Evolutionary conservation across 345 rosid genomes (phyloP), one percentile per base, ranked within the genome.

Genomic region (Arabis hirsuta): DNA sequence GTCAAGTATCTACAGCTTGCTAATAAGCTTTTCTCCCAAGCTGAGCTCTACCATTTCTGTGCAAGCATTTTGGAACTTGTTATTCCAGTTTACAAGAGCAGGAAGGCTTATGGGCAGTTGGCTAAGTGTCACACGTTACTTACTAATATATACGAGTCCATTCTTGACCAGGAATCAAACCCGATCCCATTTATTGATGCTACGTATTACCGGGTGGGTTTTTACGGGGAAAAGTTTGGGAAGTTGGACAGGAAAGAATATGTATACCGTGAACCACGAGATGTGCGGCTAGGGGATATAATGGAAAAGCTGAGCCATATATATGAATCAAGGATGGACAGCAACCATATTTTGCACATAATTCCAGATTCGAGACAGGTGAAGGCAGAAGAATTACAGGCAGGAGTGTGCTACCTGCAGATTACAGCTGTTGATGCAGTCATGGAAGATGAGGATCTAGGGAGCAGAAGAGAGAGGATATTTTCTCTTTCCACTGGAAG

Each of bases 371-470:
- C 98, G 6, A 82, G 97, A 73, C 98, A 95, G 76, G 99, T 95
- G 6, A 95, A 92, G 82, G 97, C 96, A 13, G 99, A 91, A 19
- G 99, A 95, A 76, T 73, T 95, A 84, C 97, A 91, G 83, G 90
- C 92, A 55, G 99, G 96, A 65, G 91, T 81, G 70, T 91, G 99
- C 82, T 90, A 90, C 82, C 81, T 95, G 76, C 99, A 95, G 82
- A 95, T 95, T 31, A 95, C 99, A 7, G 99, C 99, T 26, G 98
- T 92, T 56, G 97, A 95, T 81, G 86, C 97, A 12, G 99, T 95
- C 72, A 88, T 95, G 97, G 99, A 95, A 78, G 96, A 95, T 79
- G 99, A 91, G 86, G 99, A 95, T 81, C 85, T 91, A 71, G 99
- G 99, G 62, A 95, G 99, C 81, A 81, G 98, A 77, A 84, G 96